Base-by-base conservation (phyloP, 805 yeast species). In the Wickerhamiella bombiphila region DNA sequence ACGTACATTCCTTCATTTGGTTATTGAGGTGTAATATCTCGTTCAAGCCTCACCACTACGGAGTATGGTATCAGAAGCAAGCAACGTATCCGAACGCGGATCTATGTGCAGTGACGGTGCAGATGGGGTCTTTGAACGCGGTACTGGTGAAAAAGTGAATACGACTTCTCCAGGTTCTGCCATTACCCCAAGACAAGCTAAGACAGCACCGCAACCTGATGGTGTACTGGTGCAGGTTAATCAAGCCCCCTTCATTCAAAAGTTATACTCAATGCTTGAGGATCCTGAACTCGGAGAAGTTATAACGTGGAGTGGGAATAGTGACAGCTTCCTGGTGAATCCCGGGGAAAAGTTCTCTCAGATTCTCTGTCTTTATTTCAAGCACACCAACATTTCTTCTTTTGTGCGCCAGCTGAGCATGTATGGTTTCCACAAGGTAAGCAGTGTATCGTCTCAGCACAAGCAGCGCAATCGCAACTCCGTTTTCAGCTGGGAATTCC, bases 341-440 rank as follows among this genome's bases (percentile, higher is more conserved):
- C 95, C 95, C 0, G 77, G 79, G 36, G 94, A 86, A 55, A 86
- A 78, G 55, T 86, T 91, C 52, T 72, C 88, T 38, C 75, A 76
- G 52, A 86, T 78, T 24, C 60, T 78, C 41, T 58, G 68, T 65
- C 40, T 65, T 34, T 85, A 80, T 56, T 86, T 88, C 65, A 88
- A 88, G 56, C 96, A 86, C 60, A 93, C 93, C 3, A 88, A 88
- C 54, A 83, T 86, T 21, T 83, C 94, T 18, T 76, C 88, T 42
- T 88, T 88, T 62, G 94, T 88, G 25, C 72, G 96, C 34, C 96
- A 88, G 59, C 64, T 86, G 33, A 94, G 88, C 63, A 88, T 86
- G 96, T 85, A 85, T 56, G 95, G 95, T 1, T 85, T 86, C 62
- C 95, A 86, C 58, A 85, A 86, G 60, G 63, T 62, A 31, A 39